A percentile compares a stretch with the other conserved stretches of the same genome.
phyloP scores from a whole-genome alignment of 2,329 filamentous ascomycete genomes.

The Helicocarpus griseus region DNA sequence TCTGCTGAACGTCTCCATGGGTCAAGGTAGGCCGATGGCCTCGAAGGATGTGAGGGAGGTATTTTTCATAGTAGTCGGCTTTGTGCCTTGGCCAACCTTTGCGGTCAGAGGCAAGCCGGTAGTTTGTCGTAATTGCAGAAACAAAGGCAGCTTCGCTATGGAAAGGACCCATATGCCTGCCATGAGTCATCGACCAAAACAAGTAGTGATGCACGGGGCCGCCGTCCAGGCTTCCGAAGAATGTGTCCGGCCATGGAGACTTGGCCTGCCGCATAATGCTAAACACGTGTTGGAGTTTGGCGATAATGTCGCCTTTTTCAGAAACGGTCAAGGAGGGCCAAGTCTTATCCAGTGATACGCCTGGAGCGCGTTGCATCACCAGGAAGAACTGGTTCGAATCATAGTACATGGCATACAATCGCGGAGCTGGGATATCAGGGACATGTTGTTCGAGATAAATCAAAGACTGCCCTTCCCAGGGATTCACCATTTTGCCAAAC shows the following conservation, averaged over 20 bases:
- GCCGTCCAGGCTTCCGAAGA: constrained; percentile 19
- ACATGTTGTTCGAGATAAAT: constrained; percentile 21
- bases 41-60: constrained; percentile 17
- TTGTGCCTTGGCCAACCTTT: constrained; percentile 19
- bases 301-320: constrained; percentile 20
- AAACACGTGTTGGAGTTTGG: constrained; percentile 17
- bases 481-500: constrained; percentile 13
- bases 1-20: constrained; percentile 22
- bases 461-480: constrained; percentile 14
- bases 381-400: constrained; percentile 17
- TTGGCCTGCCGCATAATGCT: constrained; percentile 14
- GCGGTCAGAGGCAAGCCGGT: constrained; percentile 13
- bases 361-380: constrained; percentile 21
- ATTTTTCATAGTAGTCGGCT: constrained; percentile 20
- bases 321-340: constrained; percentile 17
- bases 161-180: constrained; percentile 18
- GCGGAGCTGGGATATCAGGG: constrained; percentile 19
- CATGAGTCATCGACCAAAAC: constrained; percentile 16
- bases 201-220: constrained; percentile 18
- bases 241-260: constrained; percentile 18
- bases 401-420: constrained; percentile 23
- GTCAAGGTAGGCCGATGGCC: constrained; percentile 22
- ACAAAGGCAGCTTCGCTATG: constrained; percentile 17
- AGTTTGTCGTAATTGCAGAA: constrained; percentile 19
- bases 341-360: constrained; percentile 12